Base-by-base conservation (phyloP, 495 filamentous ascomycete genomes). In the Viridothelium virens region DNA sequence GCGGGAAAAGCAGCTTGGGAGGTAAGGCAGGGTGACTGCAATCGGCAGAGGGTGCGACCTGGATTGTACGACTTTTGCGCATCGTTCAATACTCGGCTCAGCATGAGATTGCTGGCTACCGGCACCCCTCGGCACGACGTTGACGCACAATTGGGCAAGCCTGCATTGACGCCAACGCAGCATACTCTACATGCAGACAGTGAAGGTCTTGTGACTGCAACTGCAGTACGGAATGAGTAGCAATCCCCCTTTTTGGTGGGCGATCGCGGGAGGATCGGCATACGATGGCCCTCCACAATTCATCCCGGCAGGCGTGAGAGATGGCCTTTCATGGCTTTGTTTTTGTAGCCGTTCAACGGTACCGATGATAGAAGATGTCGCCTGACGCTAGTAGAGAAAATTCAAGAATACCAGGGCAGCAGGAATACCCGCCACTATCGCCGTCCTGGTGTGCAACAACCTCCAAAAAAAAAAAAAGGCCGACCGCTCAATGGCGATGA, bases 161-260 rank as follows among this genome's bases (percentile, higher is more conserved):
- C 48, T 53, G 48, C 48, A 53, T 53, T 16, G 41, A 25, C 41
- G 48, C 48, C 48, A 53, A 53, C 48, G 48, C 48, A 53, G 48
- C 48, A 53, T 53, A 25, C 25, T 25, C 25, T 25, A 53, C 48
- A 53, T 53, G 48, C 48, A 53, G 48, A 53, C n/a, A 53, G 48
- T 18, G 16, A 53, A 53, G 48, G 48, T 53, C 48, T 53, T 53
- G 48, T 53, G 48, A 53, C 48, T 53, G 16, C 48, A 11, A 53
- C 10, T 53, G 48, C 48, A 53, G 48, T n/a, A 11, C 48, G 48
- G 48, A 53, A 53, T 53, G 18, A 14, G 48, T 53, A 9, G 48
- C 48, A 53, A 25, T 14, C 5, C 11, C n/a, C n/a, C 10, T 18
- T 53, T 53, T 18, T 18, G 16, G 41, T 9, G 11, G 48, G 48